These are phyloP conservation scores for Medicago arabica DNA, from an alignment of 306 rosid genomes.

Conservation along the genomic window DNA sequence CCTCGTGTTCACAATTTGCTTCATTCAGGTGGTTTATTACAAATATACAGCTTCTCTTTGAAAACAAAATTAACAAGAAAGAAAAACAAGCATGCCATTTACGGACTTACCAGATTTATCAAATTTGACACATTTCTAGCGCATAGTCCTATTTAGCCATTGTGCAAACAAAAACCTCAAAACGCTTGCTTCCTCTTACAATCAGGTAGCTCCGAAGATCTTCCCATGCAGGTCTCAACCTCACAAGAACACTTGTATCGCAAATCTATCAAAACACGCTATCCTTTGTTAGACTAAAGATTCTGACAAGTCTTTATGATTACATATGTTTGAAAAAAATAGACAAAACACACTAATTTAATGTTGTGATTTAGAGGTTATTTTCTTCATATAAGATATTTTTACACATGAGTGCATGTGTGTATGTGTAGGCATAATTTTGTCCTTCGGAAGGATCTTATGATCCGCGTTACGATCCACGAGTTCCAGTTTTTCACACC, in stretches of 20 bases:
- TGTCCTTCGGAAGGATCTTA: background rate
- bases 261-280: slow-evolving; percentile 68
- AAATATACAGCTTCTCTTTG: slow-evolving; percentile 21
- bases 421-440: background rate
- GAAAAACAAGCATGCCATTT: slow-evolving; percentile 44
- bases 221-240: slow-evolving; percentile 99
- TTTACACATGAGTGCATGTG: background rate
- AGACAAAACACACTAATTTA: slow-evolving; percentile 7
- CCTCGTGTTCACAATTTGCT: too few species aligned
- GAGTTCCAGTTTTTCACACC: background rate
- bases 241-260: slow-evolving; percentile 99
- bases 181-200: slow-evolving; percentile 99
- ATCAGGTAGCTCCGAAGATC: slow-evolving; percentile 96
- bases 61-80: slow-evolving; percentile 35
- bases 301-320: slow-evolving; percentile 16
- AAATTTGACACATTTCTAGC: slow-evolving; percentile 97
- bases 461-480: background rate
- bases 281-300: slow-evolving; percentile 36
- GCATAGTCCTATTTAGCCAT: slow-evolving; percentile 99
- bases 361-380: too few species aligned
- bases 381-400: background rate
- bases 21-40: slow-evolving; percentile 5
- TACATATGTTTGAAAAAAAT: slow-evolving; percentile 8
- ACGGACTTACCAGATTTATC: slow-evolving; percentile 93
- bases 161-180: slow-evolving; percentile 99